phyloP scores from a whole-genome alignment of 164 flowering plant species.

The Kalanchoe fedtschenkoi region DNA sequence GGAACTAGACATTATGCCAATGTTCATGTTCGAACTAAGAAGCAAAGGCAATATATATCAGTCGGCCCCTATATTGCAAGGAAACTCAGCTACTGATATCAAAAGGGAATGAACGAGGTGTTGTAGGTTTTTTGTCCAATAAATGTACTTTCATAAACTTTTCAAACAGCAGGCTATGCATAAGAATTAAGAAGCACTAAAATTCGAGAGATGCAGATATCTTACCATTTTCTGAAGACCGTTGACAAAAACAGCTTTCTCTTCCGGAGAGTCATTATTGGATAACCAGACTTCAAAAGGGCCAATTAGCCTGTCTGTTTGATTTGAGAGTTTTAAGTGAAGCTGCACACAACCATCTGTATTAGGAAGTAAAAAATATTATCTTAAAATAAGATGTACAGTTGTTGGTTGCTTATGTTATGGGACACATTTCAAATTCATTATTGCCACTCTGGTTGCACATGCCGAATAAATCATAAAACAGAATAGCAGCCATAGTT shows the following conservation, averaged over 20 bases:
- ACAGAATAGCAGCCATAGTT: constrained; percentile 12
- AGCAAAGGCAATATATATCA: neutral
- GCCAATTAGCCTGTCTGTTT: constrained; percentile 67
- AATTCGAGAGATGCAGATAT: constrained; percentile 5
- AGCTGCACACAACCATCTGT: constrained; percentile 31
- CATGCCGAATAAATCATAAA: neutral
- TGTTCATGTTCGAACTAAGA: neutral
- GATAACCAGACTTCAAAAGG: constrained; percentile 70
- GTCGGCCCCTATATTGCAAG: too few relatives aligned
- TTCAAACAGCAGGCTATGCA: neutral
- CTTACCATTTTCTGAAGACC: constrained; percentile 77
- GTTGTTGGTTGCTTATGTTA: neutral
- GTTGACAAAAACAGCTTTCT: constrained; percentile 58
- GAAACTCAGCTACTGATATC: neutral
- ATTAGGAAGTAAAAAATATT: neutral
- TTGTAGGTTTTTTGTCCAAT: neutral
- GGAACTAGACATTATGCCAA: neutral
- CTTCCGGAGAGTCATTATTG: constrained; percentile 35
- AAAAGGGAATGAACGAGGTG: neutral
- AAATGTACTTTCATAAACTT: too few relatives aligned
- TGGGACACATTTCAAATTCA: neutral
- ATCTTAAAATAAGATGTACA: neutral
- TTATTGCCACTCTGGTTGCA: neutral
- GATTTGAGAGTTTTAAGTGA: constrained; percentile 54
- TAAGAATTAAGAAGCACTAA: neutral